Evolutionary conservation across 208 protist genomes (phyloP).

Genomic region (Crithidia acanthocephali): DNA sequence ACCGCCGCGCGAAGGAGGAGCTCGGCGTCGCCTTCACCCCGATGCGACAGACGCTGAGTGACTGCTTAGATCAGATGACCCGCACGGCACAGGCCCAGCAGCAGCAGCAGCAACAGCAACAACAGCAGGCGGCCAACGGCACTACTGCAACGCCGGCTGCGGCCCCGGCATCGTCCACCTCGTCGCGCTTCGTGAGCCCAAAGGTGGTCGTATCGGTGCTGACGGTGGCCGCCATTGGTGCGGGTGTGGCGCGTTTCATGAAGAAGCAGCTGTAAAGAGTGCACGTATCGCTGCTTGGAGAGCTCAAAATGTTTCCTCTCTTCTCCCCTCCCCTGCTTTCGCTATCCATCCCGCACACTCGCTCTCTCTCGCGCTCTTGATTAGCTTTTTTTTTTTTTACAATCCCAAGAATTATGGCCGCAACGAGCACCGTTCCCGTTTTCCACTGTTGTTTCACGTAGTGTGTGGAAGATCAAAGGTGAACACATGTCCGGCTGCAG

Average conservation of each 20-base stretch:
- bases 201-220: slow-evolving; percentile 23
- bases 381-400: not conserved
- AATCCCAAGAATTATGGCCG: not conserved
- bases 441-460: not conserved
- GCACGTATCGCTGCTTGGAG: too few species aligned
- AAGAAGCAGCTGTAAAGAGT: not conserved
- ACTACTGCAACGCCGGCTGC: not conserved
- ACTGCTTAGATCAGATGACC: slow-evolving; percentile 77
- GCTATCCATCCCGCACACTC: not conserved
- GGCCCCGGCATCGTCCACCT: not conserved
- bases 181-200: slow-evolving; percentile 9
- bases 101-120: slow-evolving; percentile 8
- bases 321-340: not conserved
- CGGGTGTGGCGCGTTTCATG: slow-evolving; percentile 20
- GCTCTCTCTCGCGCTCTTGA: not conserved
- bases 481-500: not conserved
- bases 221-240: slow-evolving; percentile 23
- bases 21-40: slow-evolving; percentile 80
- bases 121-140: not conserved
- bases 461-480: not conserved
- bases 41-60: slow-evolving; percentile 74
- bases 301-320: not conserved
- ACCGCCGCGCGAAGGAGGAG: slow-evolving; percentile 48
- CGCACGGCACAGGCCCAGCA: slow-evolving; percentile 49
- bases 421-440: not conserved